phyloP scores from a whole-genome alignment of 768 basidiomycete species.

The Lactarius psammicola region DNA sequence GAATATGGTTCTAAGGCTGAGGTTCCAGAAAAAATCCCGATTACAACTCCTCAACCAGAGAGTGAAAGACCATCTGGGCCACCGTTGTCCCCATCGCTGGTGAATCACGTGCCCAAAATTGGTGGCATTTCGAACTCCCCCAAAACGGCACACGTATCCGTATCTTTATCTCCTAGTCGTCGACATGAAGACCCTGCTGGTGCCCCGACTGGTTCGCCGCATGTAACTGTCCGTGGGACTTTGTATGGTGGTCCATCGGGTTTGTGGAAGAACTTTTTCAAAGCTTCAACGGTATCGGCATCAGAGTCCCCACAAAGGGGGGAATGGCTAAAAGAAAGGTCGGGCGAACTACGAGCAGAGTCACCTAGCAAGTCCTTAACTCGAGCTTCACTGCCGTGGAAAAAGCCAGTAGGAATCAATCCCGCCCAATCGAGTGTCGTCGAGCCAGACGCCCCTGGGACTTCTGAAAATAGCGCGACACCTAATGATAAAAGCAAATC shows the following conservation, averaged over 20 bases:
- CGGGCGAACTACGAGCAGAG: not conserved
- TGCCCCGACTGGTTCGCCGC: not conserved
- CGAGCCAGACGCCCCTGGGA: not conserved
- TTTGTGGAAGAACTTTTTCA: conserved; percentile 23
- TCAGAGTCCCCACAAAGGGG: not conserved
- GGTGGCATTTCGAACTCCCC: not conserved
- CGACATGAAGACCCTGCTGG: not conserved
- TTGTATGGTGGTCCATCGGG: conserved; percentile 22
- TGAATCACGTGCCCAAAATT: not conserved
- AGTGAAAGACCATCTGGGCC: not conserved
- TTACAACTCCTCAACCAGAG: not conserved
- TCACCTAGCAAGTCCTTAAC: not conserved
- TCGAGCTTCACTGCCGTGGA: not conserved
- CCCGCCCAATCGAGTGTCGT: not conserved
- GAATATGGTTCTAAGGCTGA: not conserved
- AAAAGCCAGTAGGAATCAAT: not conserved
- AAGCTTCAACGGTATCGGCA: not conserved
- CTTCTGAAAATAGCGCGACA: not conserved
- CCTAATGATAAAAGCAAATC: not conserved
- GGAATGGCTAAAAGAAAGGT: not conserved
- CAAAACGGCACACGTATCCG: not conserved
- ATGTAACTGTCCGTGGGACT: conserved; percentile 16
- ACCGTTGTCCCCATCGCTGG: not conserved
- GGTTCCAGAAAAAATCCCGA: not conserved
- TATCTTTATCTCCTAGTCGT: conserved; percentile 11